Base-by-base conservation (phyloP, 73 alveolate genomes). In the Breviolum minutum region DNA sequence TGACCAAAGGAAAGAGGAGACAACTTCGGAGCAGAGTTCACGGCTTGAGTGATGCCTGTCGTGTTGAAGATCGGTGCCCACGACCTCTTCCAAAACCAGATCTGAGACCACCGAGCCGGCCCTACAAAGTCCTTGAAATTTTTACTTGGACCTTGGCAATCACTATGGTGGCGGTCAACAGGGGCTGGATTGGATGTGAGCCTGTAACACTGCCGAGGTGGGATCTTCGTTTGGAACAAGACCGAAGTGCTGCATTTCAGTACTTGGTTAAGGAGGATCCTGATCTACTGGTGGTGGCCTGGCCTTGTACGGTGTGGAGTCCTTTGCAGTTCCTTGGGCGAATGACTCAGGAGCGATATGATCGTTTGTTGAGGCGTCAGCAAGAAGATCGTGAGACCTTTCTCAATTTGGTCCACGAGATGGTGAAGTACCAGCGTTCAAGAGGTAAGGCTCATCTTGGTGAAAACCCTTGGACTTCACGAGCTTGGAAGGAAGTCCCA, bases 221-320 rank as follows among this genome's bases (percentile, higher is more conserved):
- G 30, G 77, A 84, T 60, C 30, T 84, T 19, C 19, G 16, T 12
- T 12, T 12, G 2, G 19, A 17, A 0, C 63, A 2, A 7, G n/a
- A 61, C 0, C 94, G 77, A 0, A 27, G 7, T 0, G 27, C 54
- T 0, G 94, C 94, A 6, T 12, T 7, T 13, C 26, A 16, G 1
- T 84, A 84, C 79, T 1, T 84, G 79, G 63, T 2, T 6, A 16
- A 22, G 63, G 19, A 22, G 9, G 27, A 84, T 22, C 94, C 94
- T 1, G 94, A 84, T 62, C 62, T 84, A 29, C 1, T 84, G 62
- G 79, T 24, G n/a, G 11, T 84, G 3, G 79, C 79, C 7, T 84
- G 94, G 94, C 94, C 94, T 0, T 82, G 91, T 62, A 48, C 30
- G 70, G 11, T 10, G 32, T 82, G 91, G 91, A 32, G 71, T 8